Base-by-base conservation (phyloP, 108 stramenopile species). In the Cyclotella baltica region DNA sequence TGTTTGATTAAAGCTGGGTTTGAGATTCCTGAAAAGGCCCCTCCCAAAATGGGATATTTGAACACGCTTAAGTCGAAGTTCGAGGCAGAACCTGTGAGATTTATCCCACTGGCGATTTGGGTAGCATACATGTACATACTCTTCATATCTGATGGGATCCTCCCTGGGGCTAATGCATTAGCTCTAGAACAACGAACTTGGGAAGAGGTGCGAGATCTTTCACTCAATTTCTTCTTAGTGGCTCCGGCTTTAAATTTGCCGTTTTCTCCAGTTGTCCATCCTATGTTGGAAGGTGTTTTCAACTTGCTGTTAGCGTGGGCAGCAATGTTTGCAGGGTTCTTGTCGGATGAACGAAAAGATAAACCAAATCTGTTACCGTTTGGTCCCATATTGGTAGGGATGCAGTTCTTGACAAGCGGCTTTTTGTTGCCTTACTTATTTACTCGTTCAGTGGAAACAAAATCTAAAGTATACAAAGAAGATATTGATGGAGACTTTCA, bases 381-480 rank as follows among this genome's bases (percentile, higher is more conserved):
- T 66, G 64, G 88, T 0, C 93, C 93, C 0, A 84, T 71, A n/a
- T 76, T 97, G 51, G 76, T 84, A 8, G 93, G 96, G 35, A 97
- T 97, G 96, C 96, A 97, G 75, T 94, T 97, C 62, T 70, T 97
- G 51, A 95, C 93, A 40, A 87, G 85, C 16, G 96, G 92, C 1
- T 94, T 97, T 62, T 80, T 90, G 22, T 62, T 97, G 43, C 96
- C 96, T 18, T 97, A 93, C 65, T 72, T 97, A 50, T 90, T 84
- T 10, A 66, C 83, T 19, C 81, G 96, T 43, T 83, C 88, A 0
- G 68, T 69, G 6, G 92, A 91, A 62, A 55, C 58, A 23, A 48
- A 51, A 10, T 46, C 67, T 1, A 2, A 28, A 70, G 73, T 83
- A 4, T 80, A 76, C 67, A 70, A 40, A 55, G 83, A 84, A 55